Evolutionary conservation across 805 yeast species (phyloP), one percentile per base, ranked within the genome.

Genomic region (Pichia phayaonensis): DNA sequence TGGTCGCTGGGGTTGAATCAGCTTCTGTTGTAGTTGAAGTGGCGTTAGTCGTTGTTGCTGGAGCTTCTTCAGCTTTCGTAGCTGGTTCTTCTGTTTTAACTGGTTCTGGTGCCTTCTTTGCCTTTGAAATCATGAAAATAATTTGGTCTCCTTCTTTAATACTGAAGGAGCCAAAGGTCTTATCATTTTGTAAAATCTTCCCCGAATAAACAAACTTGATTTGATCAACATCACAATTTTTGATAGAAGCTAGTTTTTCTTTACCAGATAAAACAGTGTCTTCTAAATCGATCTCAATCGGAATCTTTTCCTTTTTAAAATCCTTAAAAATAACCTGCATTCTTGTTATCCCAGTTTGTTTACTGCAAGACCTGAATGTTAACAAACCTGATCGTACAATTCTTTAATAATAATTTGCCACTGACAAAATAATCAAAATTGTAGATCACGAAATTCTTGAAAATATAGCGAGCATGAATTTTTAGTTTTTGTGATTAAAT

Each of bases 131-230:
- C 98, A 94, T 92, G 67, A 90, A 92, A 50, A 94, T 90, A 48
- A 94, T 81, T 60, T 90, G 92, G 61, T 89, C 97, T 52, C 83
- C 83, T 36, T 84, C 90, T 65, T 89, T 88, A 59, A 92, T 77
- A 56, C 86, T 85, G 65, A 82, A 84, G 8, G 77, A 75, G 46
- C 76, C 84, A 52, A 92, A 74, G 3, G 85, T 75, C 63, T 88
- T 86, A 44, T 79, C 86, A 71, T 94, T 96, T 61, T 80, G 88
- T 46, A 94, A 79, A 42, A 94, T 92, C 64, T 90, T 90, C 46
- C 90, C 81, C 1, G 97, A 89, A 66, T 84, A 94, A 54, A 94
- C 96, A 62, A 94, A 80, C 71, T 90, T 92, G 65, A 92, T 81
- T 62, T 84, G 90, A 2, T 78, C 67, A 2, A 81, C 76, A 23